These are phyloP conservation scores for Trichosporon sp. DNA, from an alignment of 1,284 basidiomycete species.

Conservation along the genomic window DNA sequence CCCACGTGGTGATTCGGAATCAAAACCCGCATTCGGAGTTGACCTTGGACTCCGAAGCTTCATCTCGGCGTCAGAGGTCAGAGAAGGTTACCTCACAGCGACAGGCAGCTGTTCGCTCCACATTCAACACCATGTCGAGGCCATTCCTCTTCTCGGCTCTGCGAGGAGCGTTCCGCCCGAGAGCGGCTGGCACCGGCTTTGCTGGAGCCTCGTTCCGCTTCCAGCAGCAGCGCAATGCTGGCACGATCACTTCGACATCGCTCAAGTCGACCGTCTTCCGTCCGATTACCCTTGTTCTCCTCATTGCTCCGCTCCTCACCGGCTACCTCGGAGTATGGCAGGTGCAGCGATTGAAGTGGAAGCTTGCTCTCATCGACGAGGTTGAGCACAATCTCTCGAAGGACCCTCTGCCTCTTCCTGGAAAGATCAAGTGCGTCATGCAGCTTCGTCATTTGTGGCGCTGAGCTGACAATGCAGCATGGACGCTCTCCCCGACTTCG, in stretches of 20 bases:
- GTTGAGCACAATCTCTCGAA: slow-evolving; percentile 83
- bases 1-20: slow-evolving; percentile 8
- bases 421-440: slow-evolving; percentile 72
- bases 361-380: slow-evolving; percentile 87
- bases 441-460: neutral
- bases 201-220: neutral
- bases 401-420: slow-evolving; percentile 72
- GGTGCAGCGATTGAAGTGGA: slow-evolving; percentile 84
- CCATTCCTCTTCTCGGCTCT: slow-evolving; percentile 14
- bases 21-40: slow-evolving; percentile 8
- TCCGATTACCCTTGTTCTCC: slow-evolving; percentile 71
- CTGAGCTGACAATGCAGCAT: slow-evolving; percentile 4
- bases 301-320: slow-evolving; percentile 81
- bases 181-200: neutral
- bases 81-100: neutral
- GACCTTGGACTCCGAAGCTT: neutral
- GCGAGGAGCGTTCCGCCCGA: slow-evolving; percentile 8
- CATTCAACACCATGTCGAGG: slow-evolving; percentile 15
- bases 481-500: slow-evolving; percentile 70
- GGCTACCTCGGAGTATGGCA: slow-evolving; percentile 95
- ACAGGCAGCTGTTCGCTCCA: neutral
- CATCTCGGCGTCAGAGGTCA: neutral
- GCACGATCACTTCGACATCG: slow-evolving; percentile 12
- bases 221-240: slow-evolving; percentile 3
- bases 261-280: slow-evolving; percentile 22